Base-by-base conservation (phyloP, 2,329 filamentous ascomycete species). In the Camillea tinctor region DNA sequence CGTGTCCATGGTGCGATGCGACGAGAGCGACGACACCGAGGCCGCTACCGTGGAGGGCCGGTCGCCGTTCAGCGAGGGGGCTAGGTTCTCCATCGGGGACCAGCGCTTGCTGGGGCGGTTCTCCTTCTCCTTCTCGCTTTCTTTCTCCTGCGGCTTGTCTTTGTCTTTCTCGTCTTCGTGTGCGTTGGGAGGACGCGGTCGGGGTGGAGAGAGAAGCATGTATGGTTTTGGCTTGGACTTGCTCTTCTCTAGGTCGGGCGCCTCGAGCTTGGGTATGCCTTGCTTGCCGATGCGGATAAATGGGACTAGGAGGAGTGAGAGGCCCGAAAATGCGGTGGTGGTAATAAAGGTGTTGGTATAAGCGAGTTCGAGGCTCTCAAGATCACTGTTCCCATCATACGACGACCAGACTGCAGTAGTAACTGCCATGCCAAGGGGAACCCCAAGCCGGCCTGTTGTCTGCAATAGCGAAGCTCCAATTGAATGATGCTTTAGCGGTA, bases 381-480 rank as follows among this genome's bases (percentile, higher is more conserved):
- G 55, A 23, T 64, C 61, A 5, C 59, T 63, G 21, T 64, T 65
- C 13, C 60, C 65, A 13, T 69, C 62, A 54, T 67, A 72, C 17
- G 71, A 72, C 9, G 71, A 71, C 72, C 72, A 74, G 4, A 74
- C 68, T 49, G 71, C 69, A n/a, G 72, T 73, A 13, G 71, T 74
- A 44, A 71, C 54, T 19, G 68, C 69, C 60, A 74, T 66, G 1
- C 71, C 71, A 8, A 74, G 66, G n/a, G 71, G 71, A 51, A 74
- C 65, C 13, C 65, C 71, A 21, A 74, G 68, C 9, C 72, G 67
- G 36, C 68, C 68, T 9, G 69, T 67, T 19, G 70, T 70, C 56
- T 74, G 72, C 19, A 73, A 66, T n/a, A 73, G 59, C 23, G 71
- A 73, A 24, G 69, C 71, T 2, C 70, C 71, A 21, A 70, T 64